phyloP scores from a whole-genome alignment of 148 eudicot genomes.

The Chenopodium suecicum region DNA sequence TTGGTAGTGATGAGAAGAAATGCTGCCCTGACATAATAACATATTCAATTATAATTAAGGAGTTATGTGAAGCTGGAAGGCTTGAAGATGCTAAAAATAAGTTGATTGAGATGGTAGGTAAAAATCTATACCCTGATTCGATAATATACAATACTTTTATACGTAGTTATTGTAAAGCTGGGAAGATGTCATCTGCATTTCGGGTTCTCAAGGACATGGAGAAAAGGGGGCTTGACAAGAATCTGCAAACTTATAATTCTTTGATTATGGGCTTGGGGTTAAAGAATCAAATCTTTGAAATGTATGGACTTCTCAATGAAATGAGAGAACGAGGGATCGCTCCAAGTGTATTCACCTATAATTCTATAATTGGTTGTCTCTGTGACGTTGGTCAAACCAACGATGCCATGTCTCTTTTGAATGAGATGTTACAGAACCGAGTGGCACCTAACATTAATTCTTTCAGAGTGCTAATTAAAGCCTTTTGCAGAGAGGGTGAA shows the following conservation, averaged over 20 bases:
- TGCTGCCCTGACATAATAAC: slow-evolving; percentile 83
- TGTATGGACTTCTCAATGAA: slow-evolving; percentile 84
- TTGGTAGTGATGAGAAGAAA: slow-evolving; percentile 34
- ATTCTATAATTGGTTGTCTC: slow-evolving; percentile 54
- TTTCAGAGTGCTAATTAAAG: slow-evolving; percentile 63
- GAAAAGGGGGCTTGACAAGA: slow-evolving; percentile 71
- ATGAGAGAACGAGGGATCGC: slow-evolving; percentile 81
- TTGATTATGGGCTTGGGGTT: slow-evolving; percentile 66
- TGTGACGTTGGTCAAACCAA: slow-evolving; percentile 70
- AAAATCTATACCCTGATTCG: slow-evolving; percentile 73
- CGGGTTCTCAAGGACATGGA: slow-evolving; percentile 98
- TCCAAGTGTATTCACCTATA: slow-evolving; percentile 75
- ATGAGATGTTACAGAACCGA: slow-evolving; percentile 71
- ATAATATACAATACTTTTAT: slow-evolving; percentile 62
- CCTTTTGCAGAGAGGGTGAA: slow-evolving; percentile 80
- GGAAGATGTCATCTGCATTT: slow-evolving; percentile 84
- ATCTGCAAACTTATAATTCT: slow-evolving; percentile 76
- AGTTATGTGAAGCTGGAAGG: slow-evolving; percentile 73
- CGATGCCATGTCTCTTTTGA: slow-evolving; percentile 69
- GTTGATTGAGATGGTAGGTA: slow-evolving; percentile 82
- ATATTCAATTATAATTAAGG: slow-evolving; percentile 78
- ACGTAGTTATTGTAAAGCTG: slow-evolving; percentile 58
- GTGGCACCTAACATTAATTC: slow-evolving; percentile 66
- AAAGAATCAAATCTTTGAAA: slow-evolving; percentile 83
- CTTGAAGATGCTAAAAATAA: slow-evolving; percentile 84